A percentile compares a stretch with the other conserved stretches of the same genome.
Evolutionary conservation across 1,139 yeast genomes (phyloP).

Genomic region (Taphrina flavorubra): DNA sequence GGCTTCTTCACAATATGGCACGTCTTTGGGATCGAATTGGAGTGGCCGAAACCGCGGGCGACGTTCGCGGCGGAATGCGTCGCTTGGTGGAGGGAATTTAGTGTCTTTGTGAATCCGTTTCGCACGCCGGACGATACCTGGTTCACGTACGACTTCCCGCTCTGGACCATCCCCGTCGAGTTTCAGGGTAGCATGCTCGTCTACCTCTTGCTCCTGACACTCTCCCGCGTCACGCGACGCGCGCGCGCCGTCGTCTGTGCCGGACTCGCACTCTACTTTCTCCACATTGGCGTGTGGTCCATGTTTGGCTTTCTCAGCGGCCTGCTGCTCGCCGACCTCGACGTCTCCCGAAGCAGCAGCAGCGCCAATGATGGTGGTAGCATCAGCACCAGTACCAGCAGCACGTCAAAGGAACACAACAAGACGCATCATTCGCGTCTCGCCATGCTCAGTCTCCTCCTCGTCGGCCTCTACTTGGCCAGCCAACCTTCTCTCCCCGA

Average conservation of each 20-base stretch:
- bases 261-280: slow-evolving; percentile 6
- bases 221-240: slow-evolving; percentile 17
- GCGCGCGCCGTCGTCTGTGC: not conserved
- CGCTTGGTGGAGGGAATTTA: slow-evolving; percentile 23
- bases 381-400: not conserved
- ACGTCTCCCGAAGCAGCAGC: not conserved
- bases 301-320: slow-evolving; percentile 26
- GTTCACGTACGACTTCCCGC: slow-evolving; percentile 29
- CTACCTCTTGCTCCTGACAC: slow-evolving; percentile 3
- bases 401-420: not conserved
- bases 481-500: slow-evolving; percentile 17
- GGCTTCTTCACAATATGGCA: slow-evolving; percentile 26
- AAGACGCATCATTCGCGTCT: no score
- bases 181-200: slow-evolving; percentile 21
- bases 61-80: slow-evolving; percentile 14
- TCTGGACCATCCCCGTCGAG: slow-evolving; percentile 40
- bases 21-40: slow-evolving; percentile 18
- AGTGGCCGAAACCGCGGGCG: slow-evolving; percentile 32
- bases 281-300: slow-evolving; percentile 19
- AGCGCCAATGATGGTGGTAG: not conserved
- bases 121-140: slow-evolving; percentile 11
- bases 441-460: not conserved
- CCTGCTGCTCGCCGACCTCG: slow-evolving; percentile 14
- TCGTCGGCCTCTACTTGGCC: slow-evolving; percentile 28
- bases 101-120: slow-evolving; percentile 25